These are phyloP conservation scores for Coffea canephora DNA, from an alignment of 257 asterid genomes.

Conservation along the genomic window DNA sequence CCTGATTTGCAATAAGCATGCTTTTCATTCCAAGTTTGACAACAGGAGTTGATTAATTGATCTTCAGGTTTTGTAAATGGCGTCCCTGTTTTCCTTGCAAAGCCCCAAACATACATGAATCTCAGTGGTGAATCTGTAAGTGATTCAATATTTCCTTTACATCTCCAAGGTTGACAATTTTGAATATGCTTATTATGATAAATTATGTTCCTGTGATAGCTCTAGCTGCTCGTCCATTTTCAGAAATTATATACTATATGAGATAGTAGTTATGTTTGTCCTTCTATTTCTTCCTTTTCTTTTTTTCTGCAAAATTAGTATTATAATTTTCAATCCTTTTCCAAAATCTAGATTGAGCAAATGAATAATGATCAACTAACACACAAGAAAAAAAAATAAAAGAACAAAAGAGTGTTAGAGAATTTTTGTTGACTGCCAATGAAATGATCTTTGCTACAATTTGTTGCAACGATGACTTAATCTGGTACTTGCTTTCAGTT, in stretches of 20 bases:
- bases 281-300: background rate
- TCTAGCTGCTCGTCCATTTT: background rate
- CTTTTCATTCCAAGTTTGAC: background rate
- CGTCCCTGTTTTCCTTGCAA: slow-evolving; percentile 78
- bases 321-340: background rate
- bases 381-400: background rate
- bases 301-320: background rate
- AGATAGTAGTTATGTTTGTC: background rate
- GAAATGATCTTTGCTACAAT: too few species aligned
- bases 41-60: background rate
- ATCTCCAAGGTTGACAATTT: background rate
- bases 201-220: background rate
- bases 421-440: background rate
- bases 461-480: too few species aligned
- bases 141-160: background rate
- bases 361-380: background rate
- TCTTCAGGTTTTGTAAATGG: slow-evolving; percentile 64
- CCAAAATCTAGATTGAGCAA: background rate
- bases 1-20: background rate
- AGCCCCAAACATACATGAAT: slow-evolving; percentile 95
- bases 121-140: slow-evolving; percentile 92
- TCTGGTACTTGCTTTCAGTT: background rate
- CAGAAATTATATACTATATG: background rate
- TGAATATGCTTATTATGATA: background rate
- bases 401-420: background rate